Conservation (phyloP, 495 filamentous ascomycete species). For the Penicillium samsonianum region DNA sequence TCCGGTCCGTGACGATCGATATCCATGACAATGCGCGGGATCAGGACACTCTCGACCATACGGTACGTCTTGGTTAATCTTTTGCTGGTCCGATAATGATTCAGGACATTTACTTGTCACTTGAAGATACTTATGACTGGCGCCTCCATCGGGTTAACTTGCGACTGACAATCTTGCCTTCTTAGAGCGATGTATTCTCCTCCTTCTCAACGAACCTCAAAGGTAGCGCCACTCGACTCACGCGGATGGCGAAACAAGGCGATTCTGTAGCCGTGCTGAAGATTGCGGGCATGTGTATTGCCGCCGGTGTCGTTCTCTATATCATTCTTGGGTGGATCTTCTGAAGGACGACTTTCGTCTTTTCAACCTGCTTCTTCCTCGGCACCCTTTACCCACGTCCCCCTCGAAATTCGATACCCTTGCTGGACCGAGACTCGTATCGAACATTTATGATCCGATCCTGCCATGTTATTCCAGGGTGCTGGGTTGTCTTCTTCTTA, state of each 20-base stretch:
- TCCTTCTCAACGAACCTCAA: conserved; percentile 63
- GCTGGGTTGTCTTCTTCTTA: not conserved
- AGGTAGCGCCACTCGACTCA: conserved; percentile 81
- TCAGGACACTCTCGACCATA: conserved; percentile 82
- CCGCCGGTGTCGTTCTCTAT: conserved; percentile 70
- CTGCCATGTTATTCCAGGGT: not conserved
- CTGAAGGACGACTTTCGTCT: conserved; percentile 28
- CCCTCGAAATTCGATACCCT: conserved; percentile 16
- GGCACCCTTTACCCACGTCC: not conserved
- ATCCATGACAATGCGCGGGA: conserved; percentile 93
- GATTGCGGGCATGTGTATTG: conserved; percentile 80
- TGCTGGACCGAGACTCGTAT: conserved; percentile 26
- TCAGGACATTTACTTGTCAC: not conserved
- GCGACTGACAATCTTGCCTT: conserved; percentile 6
- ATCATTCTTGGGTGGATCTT: conserved; percentile 70
- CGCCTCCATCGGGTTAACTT: not conserved
- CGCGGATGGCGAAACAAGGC: conserved; percentile 87
- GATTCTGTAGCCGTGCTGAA: conserved; percentile 91
- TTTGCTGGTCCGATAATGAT: not conserved
- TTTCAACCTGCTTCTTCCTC: not conserved
- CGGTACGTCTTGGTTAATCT: conserved; percentile 54
- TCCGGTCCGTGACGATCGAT: conserved; percentile 96
- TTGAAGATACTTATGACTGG: not conserved
- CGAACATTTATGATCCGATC: not conserved
- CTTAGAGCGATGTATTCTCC: conserved; percentile 64